These are phyloP conservation scores for Eucalyptus marginata DNA, from an alignment of 345 rosid species.

Conservation along the genomic window DNA sequence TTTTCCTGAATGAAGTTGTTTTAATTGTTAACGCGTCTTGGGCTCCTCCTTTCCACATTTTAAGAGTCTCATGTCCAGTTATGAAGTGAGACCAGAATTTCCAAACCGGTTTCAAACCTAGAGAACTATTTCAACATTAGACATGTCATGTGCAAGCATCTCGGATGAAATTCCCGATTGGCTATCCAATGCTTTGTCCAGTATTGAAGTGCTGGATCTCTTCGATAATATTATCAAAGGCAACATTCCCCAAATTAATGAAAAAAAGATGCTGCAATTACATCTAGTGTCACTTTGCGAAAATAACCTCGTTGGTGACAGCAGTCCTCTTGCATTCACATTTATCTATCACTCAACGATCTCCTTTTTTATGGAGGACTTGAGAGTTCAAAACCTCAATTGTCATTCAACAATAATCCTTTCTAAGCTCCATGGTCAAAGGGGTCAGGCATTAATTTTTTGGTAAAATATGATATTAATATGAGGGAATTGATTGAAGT, in stretches of 20 bases:
- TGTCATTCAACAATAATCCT: background rate
- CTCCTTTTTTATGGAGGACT: too few relatives aligned
- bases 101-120: too few relatives aligned
- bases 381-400: background rate
- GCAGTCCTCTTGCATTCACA: background rate
- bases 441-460: background rate
- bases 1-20: background rate
- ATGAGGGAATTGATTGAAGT: background rate
- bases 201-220: background rate
- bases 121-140: background rate
- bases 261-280: too few relatives aligned
- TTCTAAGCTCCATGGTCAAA: background rate
- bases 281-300: background rate
- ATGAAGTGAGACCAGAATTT: too few relatives aligned
- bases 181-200: background rate
- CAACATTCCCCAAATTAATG: background rate
- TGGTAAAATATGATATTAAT: too few relatives aligned
- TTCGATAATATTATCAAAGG: background rate
- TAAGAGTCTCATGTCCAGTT: background rate
- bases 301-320: background rate
- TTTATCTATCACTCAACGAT: background rate
- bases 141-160: background rate
- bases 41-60: background rate
- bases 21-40: background rate
- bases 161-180: background rate